A percentile compares a stretch with the other conserved stretches of the same genome.
phyloP scores from a whole-genome alignment of 1,139 yeast genomes.

The Taphrina pruni region DNA sequence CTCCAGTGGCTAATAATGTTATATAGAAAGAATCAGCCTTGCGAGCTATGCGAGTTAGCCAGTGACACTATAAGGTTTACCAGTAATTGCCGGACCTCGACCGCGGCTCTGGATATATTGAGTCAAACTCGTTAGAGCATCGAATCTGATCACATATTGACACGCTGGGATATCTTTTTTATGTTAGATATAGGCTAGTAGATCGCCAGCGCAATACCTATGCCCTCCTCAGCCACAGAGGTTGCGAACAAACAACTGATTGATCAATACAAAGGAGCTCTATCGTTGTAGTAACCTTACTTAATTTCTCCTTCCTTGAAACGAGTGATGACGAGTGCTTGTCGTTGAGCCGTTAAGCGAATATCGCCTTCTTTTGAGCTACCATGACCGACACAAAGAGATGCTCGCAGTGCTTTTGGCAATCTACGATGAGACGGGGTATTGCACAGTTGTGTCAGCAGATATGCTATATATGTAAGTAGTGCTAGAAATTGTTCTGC shows the following conservation, averaged over 20 bases:
- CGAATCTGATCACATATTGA: slow-evolving; percentile 39
- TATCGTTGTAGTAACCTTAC: background rate
- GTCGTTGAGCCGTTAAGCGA: slow-evolving; percentile 41
- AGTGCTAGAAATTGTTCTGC: background rate
- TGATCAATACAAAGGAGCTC: background rate
- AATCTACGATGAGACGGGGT: slow-evolving; percentile 1
- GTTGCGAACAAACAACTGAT: slow-evolving; percentile 41
- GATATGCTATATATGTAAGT: slow-evolving; percentile 30
- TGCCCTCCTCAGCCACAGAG: slow-evolving; percentile 45
- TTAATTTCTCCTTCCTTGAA: slow-evolving; percentile 40
- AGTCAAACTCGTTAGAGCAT: slow-evolving; percentile 37
- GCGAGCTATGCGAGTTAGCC: slow-evolving; percentile 24
- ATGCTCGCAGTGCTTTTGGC: slow-evolving; percentile 30
- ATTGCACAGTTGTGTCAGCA: slow-evolving; percentile 27
- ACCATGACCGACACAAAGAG: slow-evolving; percentile 44
- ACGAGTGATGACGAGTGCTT: slow-evolving; percentile 35
- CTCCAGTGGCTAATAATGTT: slow-evolving; percentile 6
- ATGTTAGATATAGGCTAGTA: background rate
- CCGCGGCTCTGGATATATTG: slow-evolving; percentile 44
- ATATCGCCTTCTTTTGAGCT: slow-evolving; percentile 31
- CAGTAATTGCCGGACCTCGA: slow-evolving; percentile 25
- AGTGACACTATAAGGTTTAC: background rate
- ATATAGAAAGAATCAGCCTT: slow-evolving; percentile 20
- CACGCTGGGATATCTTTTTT: slow-evolving; percentile 20
- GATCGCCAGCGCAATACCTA: slow-evolving; percentile 23